Evolutionary conservation across 345 rosid species (phyloP).

Genomic region (Clarkia xantiana): DNA sequence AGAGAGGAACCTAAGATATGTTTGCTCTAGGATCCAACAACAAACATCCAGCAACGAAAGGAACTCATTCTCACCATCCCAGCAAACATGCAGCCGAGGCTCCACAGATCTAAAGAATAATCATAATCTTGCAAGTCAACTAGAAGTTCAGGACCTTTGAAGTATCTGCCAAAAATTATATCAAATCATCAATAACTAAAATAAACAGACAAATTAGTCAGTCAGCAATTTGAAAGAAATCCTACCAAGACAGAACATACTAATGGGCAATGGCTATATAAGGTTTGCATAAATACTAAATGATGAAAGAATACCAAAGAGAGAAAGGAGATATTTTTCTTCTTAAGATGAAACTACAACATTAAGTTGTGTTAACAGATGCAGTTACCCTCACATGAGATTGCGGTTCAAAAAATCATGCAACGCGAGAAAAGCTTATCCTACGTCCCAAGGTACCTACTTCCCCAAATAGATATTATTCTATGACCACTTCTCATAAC

Average conservation of each 20-base stretch:
- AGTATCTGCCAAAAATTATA: slow-evolving; percentile 43
- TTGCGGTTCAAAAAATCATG: too few species aligned
- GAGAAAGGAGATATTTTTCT: background rate
- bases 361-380: too few species aligned
- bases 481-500: too few species aligned
- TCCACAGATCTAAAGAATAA: slow-evolving; percentile 95
- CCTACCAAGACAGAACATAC: too few species aligned
- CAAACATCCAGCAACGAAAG: background rate
- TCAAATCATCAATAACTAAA: background rate
- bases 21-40: background rate
- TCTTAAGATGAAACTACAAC: background rate
- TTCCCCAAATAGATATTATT: too few species aligned
- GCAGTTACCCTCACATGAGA: too few species aligned
- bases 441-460: too few species aligned
- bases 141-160: slow-evolving; percentile 97
- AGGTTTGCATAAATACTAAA: too few species aligned
- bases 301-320: too few species aligned
- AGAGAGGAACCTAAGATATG: background rate
- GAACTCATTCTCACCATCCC: slow-evolving; percentile 58
- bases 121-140: slow-evolving; percentile 97
- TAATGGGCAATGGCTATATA: too few species aligned
- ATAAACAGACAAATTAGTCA: background rate
- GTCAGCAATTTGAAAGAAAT: too few species aligned
- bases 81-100: slow-evolving; percentile 99
- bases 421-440: too few species aligned